These are phyloP conservation scores for Filobasidium uniguttulatum DNA, from an alignment of 1,284 basidiomycete species.

Conservation along the genomic window DNA sequence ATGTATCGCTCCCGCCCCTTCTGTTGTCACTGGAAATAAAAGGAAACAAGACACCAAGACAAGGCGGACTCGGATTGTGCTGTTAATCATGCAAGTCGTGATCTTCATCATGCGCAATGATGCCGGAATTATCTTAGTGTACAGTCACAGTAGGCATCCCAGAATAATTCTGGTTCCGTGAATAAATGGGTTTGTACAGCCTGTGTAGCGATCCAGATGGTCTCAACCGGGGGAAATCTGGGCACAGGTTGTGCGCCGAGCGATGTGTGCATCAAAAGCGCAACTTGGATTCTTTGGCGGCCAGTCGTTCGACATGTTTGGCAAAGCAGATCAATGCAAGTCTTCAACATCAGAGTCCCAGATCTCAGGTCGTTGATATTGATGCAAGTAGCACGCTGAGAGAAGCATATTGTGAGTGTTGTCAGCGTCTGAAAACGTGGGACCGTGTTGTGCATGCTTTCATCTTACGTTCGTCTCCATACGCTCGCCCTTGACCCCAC, in stretches of 20 bases:
- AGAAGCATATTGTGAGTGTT: not conserved
- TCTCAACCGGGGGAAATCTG: not conserved
- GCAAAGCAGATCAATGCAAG: too few species aligned
- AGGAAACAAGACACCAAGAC: not conserved
- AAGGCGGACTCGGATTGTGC: not conserved
- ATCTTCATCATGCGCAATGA: not conserved
- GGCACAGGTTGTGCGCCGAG: not conserved
- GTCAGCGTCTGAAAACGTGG: not conserved
- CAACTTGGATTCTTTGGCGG: not conserved
- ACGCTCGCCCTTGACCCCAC: constrained; percentile 14
- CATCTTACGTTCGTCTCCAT: constrained; percentile 27
- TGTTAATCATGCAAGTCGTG: not conserved
- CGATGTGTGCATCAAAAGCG: not conserved
- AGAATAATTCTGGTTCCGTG: not conserved
- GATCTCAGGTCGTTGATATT: not conserved
- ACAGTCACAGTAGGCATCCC: not conserved
- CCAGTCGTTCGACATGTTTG: too few species aligned
- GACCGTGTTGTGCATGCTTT: not conserved
- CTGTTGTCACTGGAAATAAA: too few species aligned
- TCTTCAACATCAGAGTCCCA: not conserved
- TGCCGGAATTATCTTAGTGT: not conserved
- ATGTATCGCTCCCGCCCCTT: too few species aligned
- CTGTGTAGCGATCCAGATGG: not conserved
- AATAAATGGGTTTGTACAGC: too few species aligned
- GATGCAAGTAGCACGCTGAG: not conserved